Evolutionary conservation across 2,329 filamentous ascomycete genomes (phyloP), one percentile per base, ranked within the genome.

Genomic region (Chrysosporium queenslandicum): DNA sequence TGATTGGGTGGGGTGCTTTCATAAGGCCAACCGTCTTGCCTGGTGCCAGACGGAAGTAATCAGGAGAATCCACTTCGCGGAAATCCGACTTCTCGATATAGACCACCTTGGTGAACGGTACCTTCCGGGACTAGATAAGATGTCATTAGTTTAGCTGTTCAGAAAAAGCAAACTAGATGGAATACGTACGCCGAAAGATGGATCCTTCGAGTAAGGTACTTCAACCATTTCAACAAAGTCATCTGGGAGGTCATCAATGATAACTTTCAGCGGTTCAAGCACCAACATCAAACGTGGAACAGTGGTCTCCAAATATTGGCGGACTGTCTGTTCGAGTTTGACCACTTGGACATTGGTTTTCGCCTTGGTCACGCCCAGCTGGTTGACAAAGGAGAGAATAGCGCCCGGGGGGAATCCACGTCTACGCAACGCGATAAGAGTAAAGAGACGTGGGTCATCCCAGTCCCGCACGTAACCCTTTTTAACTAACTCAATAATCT

Each of bases 51-150:
- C 86, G 83, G 78, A 87, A 89, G 68, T 86, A 91, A 56, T 87
- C 82, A 18, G 79, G 77, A 58, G 79, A 80, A 58, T 86, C 84
- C 39, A 79, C 78, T 63, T 87, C 83, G 50, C 86, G 77, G 72
- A 90, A 91, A 65, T 91, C 86, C 47, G 76, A 78, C 52, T 83
- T 80, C 60, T 95, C 90, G 52, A 95, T 94, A 68, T 89, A 95
- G 30, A 95, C 79, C 1, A 78, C 87, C 60, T 81, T 81, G 1
- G 87, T 89, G 60, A 95, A 81, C 30, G 77, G 77, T 12, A 83
- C 68, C 51, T 70, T 73, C 61, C 81, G 78, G 45, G 72, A 68
- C 53, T 60, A 21, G 4, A 29, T 21, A 20, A 40, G 43, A 18
- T 40, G 18, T 7, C 16, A 16, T 54, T 39, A 54, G 32, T 29